Evolutionary conservation across 2,329 filamentous ascomycete genomes (phyloP), one percentile per base, ranked within the genome.

Genomic region (Penicillium sp.): DNA sequence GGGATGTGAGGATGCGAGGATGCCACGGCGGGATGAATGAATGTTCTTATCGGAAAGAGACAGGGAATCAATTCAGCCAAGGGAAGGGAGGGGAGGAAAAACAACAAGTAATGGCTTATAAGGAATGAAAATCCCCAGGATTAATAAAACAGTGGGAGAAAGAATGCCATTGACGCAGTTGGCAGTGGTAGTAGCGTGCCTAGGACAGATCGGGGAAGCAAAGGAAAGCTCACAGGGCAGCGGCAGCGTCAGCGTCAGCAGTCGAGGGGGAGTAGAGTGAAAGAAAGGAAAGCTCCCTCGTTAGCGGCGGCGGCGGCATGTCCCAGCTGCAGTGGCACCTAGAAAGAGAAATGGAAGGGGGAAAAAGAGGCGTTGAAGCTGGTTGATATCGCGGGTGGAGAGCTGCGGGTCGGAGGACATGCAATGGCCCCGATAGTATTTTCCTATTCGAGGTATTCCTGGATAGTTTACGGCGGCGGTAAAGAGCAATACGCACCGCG

Each of bases 401-500:
- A 21, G 18, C 43, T n/a, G 55, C 33, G 46, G 45, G 50, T 24
- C 38, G 23, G 21, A 16, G 5, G 12, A 35, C 30, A 35, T 35
- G 30, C 26, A 28, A 28, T 28, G 26, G 30, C 23, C 26, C 28
- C n/a, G 47, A 52, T 42, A 57, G 55, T 58, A 46, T 54, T 58
- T 58, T 50, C 56, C 56, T 58, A 48, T 50, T 58, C 42, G 35
- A 53, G 56, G n/a, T 49, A 54, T 30, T 53, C 51, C 56, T 52
- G 26, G 8, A 14, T 20, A 38, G 7, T 18, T n/a, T 40, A 50
- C n/a, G 3, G 8, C 30, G 30, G 16, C 47, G n/a, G 18, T 38
- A 38, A 12, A 18, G 26, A 16, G n/a, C 23, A 23, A 14, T 50
- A n/a, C 20, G 28, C n/a, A n/a, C n/a, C n/a, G 5, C 28, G 30